Conservation (phyloP, 352 stramenopile genomes). For the Pythium utonaiense region DNA sequence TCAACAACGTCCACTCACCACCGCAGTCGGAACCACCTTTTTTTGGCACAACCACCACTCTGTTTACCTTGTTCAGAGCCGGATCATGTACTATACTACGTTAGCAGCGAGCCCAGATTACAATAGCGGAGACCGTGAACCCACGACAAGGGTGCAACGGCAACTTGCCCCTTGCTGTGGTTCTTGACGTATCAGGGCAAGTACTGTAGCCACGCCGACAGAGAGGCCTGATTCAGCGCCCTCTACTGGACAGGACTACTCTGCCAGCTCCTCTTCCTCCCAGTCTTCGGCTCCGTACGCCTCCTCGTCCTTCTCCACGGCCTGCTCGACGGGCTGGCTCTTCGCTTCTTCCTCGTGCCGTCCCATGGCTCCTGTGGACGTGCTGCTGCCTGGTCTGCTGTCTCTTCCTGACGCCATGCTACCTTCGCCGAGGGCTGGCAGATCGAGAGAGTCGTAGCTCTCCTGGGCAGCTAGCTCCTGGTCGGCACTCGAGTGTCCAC, state of each 20-base stretch:
- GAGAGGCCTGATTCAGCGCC: not conserved
- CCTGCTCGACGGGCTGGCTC: not conserved
- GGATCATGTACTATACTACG: no score
- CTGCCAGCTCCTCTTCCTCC: slow-evolving; percentile 43
- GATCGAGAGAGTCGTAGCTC: slow-evolving; percentile 64
- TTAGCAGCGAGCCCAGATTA: no score
- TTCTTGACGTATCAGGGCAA: no score
- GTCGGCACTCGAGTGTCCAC: not conserved
- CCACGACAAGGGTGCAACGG: no score
- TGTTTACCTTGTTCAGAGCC: not conserved
- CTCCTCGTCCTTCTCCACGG: slow-evolving; percentile 28
- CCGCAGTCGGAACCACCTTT: no score
- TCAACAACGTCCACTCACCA: no score
- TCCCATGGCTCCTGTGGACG: slow-evolving; percentile 5
- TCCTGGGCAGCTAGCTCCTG: slow-evolving; percentile 21
- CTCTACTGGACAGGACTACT: no score
- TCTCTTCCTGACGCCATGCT: slow-evolving; percentile 14
- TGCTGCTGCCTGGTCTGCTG: slow-evolving; percentile 15
- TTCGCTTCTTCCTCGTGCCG: slow-evolving; percentile 14
- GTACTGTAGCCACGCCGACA: no score
- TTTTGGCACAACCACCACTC: not conserved
- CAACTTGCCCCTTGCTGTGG: no score
- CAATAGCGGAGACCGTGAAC: no score
- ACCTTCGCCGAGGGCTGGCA: slow-evolving; percentile 35
- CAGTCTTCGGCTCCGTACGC: slow-evolving; percentile 62